phyloP scores from a whole-genome alignment of 2,329 filamentous ascomycete genomes.

The Cordyceps cateniannulata region DNA sequence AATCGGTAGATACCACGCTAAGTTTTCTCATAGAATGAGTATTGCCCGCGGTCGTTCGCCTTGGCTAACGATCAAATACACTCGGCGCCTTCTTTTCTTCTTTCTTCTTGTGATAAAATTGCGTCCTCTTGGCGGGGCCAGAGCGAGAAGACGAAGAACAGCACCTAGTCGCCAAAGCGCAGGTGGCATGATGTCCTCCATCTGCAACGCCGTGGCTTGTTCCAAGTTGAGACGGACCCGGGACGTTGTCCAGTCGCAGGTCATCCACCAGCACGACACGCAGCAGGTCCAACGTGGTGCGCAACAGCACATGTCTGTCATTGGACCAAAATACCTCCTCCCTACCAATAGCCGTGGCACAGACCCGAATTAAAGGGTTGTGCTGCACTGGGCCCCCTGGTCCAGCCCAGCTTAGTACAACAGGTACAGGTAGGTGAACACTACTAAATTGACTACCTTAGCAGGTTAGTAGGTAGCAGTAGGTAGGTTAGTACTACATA shows the following conservation, averaged over 20 bases:
- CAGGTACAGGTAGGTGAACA: too few relatives aligned
- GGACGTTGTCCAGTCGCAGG: constrained; percentile 5
- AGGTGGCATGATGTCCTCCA: constrained; percentile 2
- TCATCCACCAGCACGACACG: neutral
- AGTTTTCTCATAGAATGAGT: too few relatives aligned
- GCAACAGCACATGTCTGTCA: neutral
- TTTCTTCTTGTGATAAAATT: neutral
- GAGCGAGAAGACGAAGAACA: neutral
- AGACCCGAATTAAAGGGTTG: constrained; percentile 3
- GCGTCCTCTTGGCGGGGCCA: neutral
- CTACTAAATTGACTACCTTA: too few relatives aligned
- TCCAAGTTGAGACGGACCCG: constrained; percentile 12
- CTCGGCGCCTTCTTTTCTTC: neutral
- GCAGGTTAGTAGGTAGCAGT: too few relatives aligned
- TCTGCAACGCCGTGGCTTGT: constrained; percentile 9
- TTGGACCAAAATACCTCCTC: neutral
- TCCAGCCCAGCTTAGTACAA: too few relatives aligned
- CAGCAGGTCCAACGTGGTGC: neutral
- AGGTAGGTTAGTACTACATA: too few relatives aligned
- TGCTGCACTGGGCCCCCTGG: neutral
- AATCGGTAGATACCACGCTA: neutral
- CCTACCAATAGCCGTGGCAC: neutral
- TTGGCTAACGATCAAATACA: neutral
- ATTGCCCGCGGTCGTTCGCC: too few relatives aligned
- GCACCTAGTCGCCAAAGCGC: neutral